Conservation (phyloP, 495 filamentous ascomycete species). For the Daldinia vernicosa region DNA sequence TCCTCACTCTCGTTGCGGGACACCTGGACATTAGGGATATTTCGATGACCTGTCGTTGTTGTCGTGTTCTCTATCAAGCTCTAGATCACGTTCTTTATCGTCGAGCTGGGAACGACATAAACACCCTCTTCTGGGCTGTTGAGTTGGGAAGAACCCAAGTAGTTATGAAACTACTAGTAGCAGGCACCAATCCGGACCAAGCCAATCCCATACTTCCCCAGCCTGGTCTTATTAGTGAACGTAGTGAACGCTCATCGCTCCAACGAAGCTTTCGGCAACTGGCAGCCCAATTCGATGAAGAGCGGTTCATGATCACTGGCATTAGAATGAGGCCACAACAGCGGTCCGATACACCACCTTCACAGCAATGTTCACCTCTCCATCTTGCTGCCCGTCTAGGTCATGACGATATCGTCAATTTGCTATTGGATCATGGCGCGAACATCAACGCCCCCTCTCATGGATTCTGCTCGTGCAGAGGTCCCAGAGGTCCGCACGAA, state of each 20-base stretch:
- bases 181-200: slow-evolving; percentile 9
- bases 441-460: slow-evolving; percentile 16
- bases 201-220: neutral
- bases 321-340: no score
- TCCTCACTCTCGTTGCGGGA: slow-evolving; percentile 2
- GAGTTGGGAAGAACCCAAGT: neutral
- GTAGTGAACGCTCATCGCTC: no score
- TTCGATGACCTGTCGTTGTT: neutral
- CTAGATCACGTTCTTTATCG: slow-evolving; percentile 5
- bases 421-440: slow-evolving; percentile 16
- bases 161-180: slow-evolving; percentile 8
- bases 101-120: neutral
- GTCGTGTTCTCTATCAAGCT: neutral
- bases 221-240: no score
- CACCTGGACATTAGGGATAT: neutral
- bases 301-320: no score
- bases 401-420: neutral
- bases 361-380: slow-evolving; percentile 6
- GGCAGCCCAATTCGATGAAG: neutral
- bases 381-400: slow-evolving; percentile 8
- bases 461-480: neutral
- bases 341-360: neutral
- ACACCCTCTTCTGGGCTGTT: neutral
- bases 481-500: neutral
- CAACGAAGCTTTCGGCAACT: neutral